Evolutionary conservation across 2,329 filamentous ascomycete genomes (phyloP), one percentile per base, ranked within the genome.

Genomic region (Thermoascus crustaceus): DNA sequence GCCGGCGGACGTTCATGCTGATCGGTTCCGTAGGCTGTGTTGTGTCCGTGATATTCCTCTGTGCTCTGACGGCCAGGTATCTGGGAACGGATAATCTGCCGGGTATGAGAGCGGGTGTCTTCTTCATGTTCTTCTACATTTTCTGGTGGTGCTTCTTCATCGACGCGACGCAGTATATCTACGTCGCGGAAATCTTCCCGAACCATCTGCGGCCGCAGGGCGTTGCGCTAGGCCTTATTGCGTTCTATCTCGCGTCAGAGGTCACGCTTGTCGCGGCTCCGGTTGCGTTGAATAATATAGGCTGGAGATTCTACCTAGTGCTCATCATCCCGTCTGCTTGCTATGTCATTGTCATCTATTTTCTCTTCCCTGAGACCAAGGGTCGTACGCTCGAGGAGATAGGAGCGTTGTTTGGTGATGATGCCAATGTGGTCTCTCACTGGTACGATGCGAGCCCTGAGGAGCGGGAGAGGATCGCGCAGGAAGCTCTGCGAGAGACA

Each of bases 101-200:
- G 2, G 62, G 57, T 4, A 50, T 58, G 14, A 50, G 52, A 16
- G 61, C 57, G 2, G 60, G 56, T 2, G 53, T 66, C 0, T 63
- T 65, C 40, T 64, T 65, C 44, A 51, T 62, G 27, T 65, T 60
- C 45, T 52, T 64, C 37, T 61, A 56, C 35, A 58, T 61, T 27
- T 41, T 58, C 34, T 64, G 55, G 44, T 67, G 61, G 55, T 57
- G 55, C 30, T 61, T 55, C 34, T 64, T 57, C 37, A 46, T 67
- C 31, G 64, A 67, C 37, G 63, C 63, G 1, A 63, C 57, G n/a
- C 61, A 64, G 30, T 67, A 63, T 39, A 49, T 63, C 14, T 64
- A 64, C 41, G 47, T 63, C 17, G 44, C 52, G 2, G 60, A 64
- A 46, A 66, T 65, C 31, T 65, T 62, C 47, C 61, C 63, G 3